phyloP scores from a whole-genome alignment of 306 rosid species.

The Hippophae tibetana region DNA sequence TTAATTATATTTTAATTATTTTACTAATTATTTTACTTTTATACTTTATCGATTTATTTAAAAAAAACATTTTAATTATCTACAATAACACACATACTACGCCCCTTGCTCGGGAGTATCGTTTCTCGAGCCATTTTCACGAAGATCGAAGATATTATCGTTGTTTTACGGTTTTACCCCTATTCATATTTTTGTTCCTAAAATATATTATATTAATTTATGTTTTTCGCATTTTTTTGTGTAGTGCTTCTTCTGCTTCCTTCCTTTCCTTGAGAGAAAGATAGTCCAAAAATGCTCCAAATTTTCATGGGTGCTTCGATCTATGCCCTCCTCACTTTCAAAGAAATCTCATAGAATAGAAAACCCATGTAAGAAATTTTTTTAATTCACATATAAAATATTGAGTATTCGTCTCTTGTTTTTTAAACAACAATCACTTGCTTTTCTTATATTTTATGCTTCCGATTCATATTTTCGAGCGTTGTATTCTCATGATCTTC shows the following conservation, averaged over 20 bases:
- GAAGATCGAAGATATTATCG: conserved; percentile 24
- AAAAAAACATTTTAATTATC: too few species aligned
- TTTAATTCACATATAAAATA: not conserved
- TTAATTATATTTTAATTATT: too few species aligned
- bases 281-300: conserved; percentile 31
- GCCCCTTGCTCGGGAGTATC: conserved; percentile 33
- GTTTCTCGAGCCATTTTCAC: conserved; percentile 47
- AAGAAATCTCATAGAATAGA: conserved; percentile 24
- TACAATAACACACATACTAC: not conserved
- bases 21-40: too few species aligned
- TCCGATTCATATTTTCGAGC: conserved; percentile 18
- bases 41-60: too few species aligned
- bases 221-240: conserved; percentile 7
- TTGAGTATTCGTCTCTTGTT: not conserved
- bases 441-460: conserved; percentile 3
- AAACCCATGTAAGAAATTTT: conserved; percentile 53
- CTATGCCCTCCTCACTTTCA: conserved; percentile 34
- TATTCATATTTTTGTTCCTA: not conserved
- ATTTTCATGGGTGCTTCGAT: conserved; percentile 47
- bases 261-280: conserved; percentile 24
- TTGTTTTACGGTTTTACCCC: conserved; percentile 40
- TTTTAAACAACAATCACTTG: not conserved
- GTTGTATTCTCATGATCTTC: conserved; percentile 15
- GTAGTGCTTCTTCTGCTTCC: conserved; percentile 21
- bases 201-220: conserved; percentile 4